Base-by-base conservation (phyloP, 768 basidiomycete genomes). In the Dacryopinax spathularia region DNA sequence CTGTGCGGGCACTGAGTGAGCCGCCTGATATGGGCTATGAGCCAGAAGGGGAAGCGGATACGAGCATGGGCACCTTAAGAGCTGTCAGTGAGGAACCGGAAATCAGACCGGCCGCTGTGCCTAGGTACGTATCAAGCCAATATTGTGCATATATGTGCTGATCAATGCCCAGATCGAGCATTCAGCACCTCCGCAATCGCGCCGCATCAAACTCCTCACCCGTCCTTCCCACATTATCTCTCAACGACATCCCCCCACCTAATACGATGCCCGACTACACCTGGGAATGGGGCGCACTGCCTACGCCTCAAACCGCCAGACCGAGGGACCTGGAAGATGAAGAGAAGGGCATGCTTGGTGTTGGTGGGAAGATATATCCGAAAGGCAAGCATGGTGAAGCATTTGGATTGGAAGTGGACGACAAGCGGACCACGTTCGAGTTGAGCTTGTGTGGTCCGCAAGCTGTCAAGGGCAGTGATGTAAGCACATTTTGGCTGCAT, bases 211-310 rank as follows among this genome's bases (percentile, higher is more conserved):
- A 66, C 37, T 20, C 36, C 62, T 15, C 65, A 44, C 31, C 66
- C 67, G 34, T 66, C 71, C 29, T 64, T 70, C 60, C 44, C 48
- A 61, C 20, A 37, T 33, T 69, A 62, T 67, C 16, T 66, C 64
- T 68, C 67, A 64, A 74, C 48, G 65, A 70, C 31, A 67, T 72
- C 37, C 66, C 73, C 34, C 72, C 79, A 61, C 71, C 78, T 56
- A 73, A 73, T 59, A 60, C 56, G 41, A 61, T 62, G 29, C 2
- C 69, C 20, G 87, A 89, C 70, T 92, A 92, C 69, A 88, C 88
- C 5, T 94, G 92, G 92, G 93, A 94, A 68, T 94, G 92, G 91
- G 91, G 91, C 29, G 84, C 81, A 20, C 89, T 94, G 69, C 93
- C 91, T 31, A 87, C 85, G 66, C 86, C 84, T 25, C 88, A 89